Percentiles rank a stretch among this genome's conserved stretches.
These are phyloP conservation scores for Talaromyces trachyspermus DNA, from an alignment of 495 filamentous ascomycete genomes.

Conservation along the genomic window DNA sequence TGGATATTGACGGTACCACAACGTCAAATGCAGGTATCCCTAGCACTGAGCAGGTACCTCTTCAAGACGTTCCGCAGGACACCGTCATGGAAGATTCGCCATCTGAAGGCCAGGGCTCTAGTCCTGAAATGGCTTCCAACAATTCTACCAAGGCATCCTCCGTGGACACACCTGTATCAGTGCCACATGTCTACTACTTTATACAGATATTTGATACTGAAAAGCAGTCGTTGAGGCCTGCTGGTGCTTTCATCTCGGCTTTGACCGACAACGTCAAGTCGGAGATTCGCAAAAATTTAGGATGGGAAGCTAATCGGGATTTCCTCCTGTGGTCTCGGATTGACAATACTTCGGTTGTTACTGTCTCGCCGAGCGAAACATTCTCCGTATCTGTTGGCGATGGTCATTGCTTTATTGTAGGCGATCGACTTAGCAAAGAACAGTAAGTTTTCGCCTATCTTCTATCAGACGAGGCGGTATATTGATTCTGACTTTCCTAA, in stretches of 20 bases:
- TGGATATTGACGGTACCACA: slow-evolving; percentile 9
- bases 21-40: slow-evolving; percentile 2
- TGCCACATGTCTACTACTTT: slow-evolving; percentile 41
- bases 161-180: slow-evolving; percentile 5
- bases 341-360: slow-evolving; percentile 30
- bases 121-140: neutral
- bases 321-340: slow-evolving; percentile 41
- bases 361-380: slow-evolving; percentile 32
- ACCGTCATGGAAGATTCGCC: slow-evolving; percentile 14
- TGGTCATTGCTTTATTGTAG: slow-evolving; percentile 38
- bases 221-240: slow-evolving; percentile 37
- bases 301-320: slow-evolving; percentile 30
- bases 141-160: neutral
- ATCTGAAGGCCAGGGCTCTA: neutral
- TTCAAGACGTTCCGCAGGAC: slow-evolving; percentile 10
- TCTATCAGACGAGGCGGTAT: neutral
- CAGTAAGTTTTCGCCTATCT: slow-evolving; percentile 18
- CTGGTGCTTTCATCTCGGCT: slow-evolving; percentile 45
- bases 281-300: slow-evolving; percentile 32
- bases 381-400: slow-evolving; percentile 34
- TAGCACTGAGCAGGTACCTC: neutral
- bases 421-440: slow-evolving; percentile 35
- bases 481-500: neutral
- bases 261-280: slow-evolving; percentile 38
- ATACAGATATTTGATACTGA: slow-evolving; percentile 46